These are phyloP conservation scores for Lathyrus sativus DNA, from an alignment of 306 rosid species.

Conservation along the genomic window DNA sequence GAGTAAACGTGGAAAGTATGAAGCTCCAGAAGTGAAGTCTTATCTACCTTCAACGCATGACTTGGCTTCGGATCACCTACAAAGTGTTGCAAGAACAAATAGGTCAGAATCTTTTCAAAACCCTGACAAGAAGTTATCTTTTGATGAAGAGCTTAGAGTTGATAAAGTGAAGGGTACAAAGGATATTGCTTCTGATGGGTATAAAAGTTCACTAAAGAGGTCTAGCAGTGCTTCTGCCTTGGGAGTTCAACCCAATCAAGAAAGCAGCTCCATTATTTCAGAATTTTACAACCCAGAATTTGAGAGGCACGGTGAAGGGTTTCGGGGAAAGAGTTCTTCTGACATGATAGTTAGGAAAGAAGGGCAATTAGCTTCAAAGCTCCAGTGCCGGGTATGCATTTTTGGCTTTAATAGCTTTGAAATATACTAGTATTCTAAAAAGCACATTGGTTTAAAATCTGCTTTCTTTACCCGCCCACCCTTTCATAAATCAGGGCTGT, in stretches of 20 bases:
- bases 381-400: conserved; percentile 83
- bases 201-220: conserved; percentile 63
- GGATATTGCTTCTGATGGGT: conserved; percentile 41
- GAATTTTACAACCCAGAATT: conserved; percentile 69
- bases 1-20: conserved; percentile 46
- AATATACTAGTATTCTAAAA: conserved; percentile 14
- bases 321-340: conserved; percentile 54
- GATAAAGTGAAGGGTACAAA: conserved; percentile 45
- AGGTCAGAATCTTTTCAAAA: conserved; percentile 44
- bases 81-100: conserved; percentile 46
- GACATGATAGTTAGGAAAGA: conserved; percentile 61
- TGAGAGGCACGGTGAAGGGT: conserved; percentile 56
- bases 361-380: conserved; percentile 73
- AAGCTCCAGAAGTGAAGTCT: conserved; percentile 48
- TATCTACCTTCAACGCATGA: conserved; percentile 29
- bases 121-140: conserved; percentile 40
- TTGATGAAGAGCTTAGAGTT: conserved; percentile 42
- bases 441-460: conserved; percentile 10
- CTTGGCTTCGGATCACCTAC: conserved; percentile 47
- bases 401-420: conserved; percentile 29
- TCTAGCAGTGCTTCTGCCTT: conserved; percentile 78
- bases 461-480: background rate
- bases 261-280: conserved; percentile 64
- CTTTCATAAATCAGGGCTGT: conserved; percentile 9
- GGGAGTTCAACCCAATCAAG: conserved; percentile 50